phyloP scores from a whole-genome alignment of 768 basidiomycete species.

The Filobasidium floriforme region DNA sequence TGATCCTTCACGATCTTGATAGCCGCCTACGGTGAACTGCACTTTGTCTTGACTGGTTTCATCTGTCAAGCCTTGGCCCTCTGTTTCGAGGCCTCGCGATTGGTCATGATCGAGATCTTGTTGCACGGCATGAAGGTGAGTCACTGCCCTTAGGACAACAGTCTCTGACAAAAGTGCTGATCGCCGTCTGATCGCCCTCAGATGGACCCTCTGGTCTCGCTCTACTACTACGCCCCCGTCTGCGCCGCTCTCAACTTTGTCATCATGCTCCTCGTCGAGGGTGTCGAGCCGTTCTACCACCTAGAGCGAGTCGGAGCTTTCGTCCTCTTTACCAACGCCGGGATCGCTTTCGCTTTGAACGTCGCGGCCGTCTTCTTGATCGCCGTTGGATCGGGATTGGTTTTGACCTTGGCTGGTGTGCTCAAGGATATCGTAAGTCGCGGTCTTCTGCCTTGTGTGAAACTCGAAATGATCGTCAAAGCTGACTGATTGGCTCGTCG shows the following conservation, averaged over 20 bases:
- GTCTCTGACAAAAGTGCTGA: not conserved
- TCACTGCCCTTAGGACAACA: too few species aligned
- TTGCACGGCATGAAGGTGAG: conserved; percentile 73
- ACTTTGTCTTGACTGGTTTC: conserved; percentile 83
- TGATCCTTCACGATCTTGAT: not conserved
- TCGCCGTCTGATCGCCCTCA: conserved; percentile 7
- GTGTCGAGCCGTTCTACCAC: conserved; percentile 76
- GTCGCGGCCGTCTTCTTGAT: conserved; percentile 94
- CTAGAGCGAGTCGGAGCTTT: conserved; percentile 58
- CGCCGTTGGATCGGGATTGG: conserved; percentile 65
- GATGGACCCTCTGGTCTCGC: conserved; percentile 95
- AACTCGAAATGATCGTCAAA: too few species aligned
- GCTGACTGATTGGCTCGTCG: not conserved
- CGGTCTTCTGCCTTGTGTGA: too few species aligned
- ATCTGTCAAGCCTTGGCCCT: conserved; percentile 81
- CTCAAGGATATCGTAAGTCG: conserved; percentile 59
- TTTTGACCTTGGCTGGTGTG: conserved; percentile 89
- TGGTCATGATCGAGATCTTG: conserved; percentile 96
- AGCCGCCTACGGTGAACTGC: conserved; percentile 82
- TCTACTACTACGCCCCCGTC: conserved; percentile 59
- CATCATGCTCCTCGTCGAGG: conserved; percentile 87
- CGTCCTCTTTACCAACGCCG: conserved; percentile 74
- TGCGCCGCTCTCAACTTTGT: conserved; percentile 83
- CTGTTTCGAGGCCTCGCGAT: conserved; percentile 71
- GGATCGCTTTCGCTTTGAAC: conserved; percentile 81